These are phyloP conservation scores for Backusella tarrabulga DNA, from an alignment of 192 early-diverging fungal species.

Conservation along the genomic window DNA sequence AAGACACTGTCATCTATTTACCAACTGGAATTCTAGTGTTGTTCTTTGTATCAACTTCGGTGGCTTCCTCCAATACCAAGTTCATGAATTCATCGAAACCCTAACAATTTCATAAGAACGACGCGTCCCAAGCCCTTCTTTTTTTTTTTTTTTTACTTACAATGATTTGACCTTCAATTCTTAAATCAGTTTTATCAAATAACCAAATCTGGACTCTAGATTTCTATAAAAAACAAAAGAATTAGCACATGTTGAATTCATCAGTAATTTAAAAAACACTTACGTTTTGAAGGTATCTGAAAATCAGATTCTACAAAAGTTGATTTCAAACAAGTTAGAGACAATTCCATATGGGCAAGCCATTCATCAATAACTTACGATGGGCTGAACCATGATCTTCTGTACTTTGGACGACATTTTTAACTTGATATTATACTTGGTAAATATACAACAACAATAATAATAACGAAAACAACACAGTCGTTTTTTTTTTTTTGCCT, in stretches of 20 bases:
- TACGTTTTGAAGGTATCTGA: conserved; percentile 93
- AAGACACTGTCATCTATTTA: conserved; percentile 22
- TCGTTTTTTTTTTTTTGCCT: not conserved
- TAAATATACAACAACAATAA: not conserved
- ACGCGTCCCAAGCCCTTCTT: not conserved
- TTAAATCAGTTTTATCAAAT: conserved; percentile 79
- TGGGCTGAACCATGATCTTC: conserved; percentile 85
- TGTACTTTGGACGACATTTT: conserved; percentile 72
- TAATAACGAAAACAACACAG: not conserved
- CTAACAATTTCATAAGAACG: conserved; percentile 41
- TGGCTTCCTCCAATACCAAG: conserved; percentile 88
- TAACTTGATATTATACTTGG: not conserved
- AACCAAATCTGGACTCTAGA: conserved; percentile 92
- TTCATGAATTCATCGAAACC: conserved; percentile 99
- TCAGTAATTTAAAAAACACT: not conserved
- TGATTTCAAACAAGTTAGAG: not conserved
- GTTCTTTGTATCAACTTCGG: conserved; percentile 82
- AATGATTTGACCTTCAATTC: not conserved
- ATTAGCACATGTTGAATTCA: not conserved
- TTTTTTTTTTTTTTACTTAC: conserved; percentile 6
- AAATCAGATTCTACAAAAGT: conserved; percentile 81
- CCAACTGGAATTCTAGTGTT: conserved; percentile 73
- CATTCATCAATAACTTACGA: conserved; percentile 46
- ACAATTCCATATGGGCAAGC: not conserved
- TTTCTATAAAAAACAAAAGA: conserved; percentile 55